These are phyloP conservation scores for Aspergillus flavus DNA, from an alignment of 2,329 filamentous ascomycete genomes.

Conservation along the genomic window DNA sequence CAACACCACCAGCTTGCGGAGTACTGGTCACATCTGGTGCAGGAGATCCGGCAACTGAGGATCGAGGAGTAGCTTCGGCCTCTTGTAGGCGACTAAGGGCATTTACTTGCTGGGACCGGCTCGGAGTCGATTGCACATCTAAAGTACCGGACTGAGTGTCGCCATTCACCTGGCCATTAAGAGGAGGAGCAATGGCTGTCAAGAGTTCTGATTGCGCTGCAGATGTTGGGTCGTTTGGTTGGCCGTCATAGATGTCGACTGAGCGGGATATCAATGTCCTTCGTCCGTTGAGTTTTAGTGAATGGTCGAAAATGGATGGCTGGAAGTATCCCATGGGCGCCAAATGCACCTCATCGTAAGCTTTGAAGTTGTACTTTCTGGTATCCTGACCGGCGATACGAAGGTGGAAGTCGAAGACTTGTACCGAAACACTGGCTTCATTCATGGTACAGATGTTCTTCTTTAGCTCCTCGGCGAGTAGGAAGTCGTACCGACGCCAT, in stretches of 20 bases:
- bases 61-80: conserved; percentile 74
- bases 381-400: conserved; percentile 86
- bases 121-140: conserved; percentile 47
- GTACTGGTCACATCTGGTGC: conserved; percentile 76
- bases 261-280: conserved; percentile 83
- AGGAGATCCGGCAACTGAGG: conserved; percentile 85
- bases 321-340: conserved; percentile 94
- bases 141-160: conserved; percentile 36
- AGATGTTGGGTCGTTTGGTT: conserved; percentile 88
- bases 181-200: conserved; percentile 51
- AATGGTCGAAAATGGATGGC: conserved; percentile 82
- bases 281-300: conserved; percentile 74
- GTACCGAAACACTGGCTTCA: conserved; percentile 84
- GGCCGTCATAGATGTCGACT: conserved; percentile 89
- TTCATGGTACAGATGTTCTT: conserved; percentile 90
- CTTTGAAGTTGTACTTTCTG: conserved; percentile 92
- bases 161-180: conserved; percentile 35
- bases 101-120: conserved; percentile 64
- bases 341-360: conserved; percentile 94
- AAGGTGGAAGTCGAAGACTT: conserved; percentile 86
- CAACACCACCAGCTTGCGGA: conserved; percentile 55
- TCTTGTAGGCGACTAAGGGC: conserved; percentile 70
- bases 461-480: conserved; percentile 94
- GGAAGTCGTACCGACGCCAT: conserved; percentile 83
- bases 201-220: conserved; percentile 74